A percentile compares a stretch with the other conserved stretches of the same genome.
These are phyloP conservation scores for Hibiscus trionum DNA, from an alignment of 345 rosid species.

Conservation along the genomic window DNA sequence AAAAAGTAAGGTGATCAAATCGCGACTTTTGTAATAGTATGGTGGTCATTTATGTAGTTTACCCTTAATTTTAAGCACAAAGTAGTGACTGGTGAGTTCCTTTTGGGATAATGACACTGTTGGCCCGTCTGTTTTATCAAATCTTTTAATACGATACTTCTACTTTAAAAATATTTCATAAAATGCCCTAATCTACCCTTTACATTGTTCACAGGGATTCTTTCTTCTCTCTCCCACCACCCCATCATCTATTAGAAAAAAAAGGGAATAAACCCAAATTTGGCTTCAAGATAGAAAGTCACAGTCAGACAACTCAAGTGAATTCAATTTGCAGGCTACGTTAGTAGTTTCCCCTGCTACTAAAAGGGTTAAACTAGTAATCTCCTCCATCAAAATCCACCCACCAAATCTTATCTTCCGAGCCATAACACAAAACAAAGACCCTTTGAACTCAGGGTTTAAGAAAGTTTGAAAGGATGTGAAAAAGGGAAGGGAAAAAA, in stretches of 20 bases:
- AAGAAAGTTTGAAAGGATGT: neutral
- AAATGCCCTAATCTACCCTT: constrained; percentile 16
- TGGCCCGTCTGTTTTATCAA: too few species aligned
- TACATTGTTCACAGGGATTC: constrained; percentile 1
- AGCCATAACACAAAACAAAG: too few species aligned
- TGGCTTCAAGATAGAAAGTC: neutral
- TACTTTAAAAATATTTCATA: too few species aligned
- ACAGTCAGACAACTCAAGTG: neutral
- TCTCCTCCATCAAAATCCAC: too few species aligned
- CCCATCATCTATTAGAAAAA: neutral
- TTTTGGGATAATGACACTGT: neutral
- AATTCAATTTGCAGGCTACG: neutral
- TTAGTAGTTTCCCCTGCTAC: neutral
- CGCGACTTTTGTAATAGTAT: too few species aligned
- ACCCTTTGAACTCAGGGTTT: neutral
- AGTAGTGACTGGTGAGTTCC: neutral
- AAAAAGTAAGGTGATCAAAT: too few species aligned
- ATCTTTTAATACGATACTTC: too few species aligned
- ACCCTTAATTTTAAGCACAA: constrained; percentile 16
- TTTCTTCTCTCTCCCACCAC: neutral
- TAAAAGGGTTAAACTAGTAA: too few species aligned
- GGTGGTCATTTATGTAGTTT: too few species aligned
- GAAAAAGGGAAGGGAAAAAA: neutral
- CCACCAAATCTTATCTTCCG: too few species aligned
- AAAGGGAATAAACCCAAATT: neutral